Conservation (phyloP, 2,329 filamentous ascomycete genomes). For the Furcasterigmium furcatum region DNA sequence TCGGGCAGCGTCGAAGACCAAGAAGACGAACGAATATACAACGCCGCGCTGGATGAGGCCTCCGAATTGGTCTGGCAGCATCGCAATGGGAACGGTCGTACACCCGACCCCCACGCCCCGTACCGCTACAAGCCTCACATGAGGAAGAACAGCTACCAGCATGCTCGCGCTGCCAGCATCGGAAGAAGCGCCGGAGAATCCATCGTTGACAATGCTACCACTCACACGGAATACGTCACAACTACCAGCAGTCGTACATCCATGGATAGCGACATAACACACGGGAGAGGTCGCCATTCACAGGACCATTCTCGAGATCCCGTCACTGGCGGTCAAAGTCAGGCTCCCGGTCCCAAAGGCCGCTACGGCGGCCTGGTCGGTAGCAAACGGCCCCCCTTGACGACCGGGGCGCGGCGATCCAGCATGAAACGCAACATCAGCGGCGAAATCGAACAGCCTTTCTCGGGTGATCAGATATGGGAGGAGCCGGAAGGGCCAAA, state of each 20-base stretch:
- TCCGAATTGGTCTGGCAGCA: constrained; percentile 78
- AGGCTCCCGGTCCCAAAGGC: no score
- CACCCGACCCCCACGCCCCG: constrained; percentile 57
- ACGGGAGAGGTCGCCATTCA: no score
- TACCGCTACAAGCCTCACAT: constrained; percentile 68
- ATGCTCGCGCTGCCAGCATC: constrained; percentile 59
- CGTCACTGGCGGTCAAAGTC: no score
- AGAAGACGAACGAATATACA: constrained; percentile 61
- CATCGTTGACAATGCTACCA: no score
- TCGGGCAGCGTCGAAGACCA: constrained; percentile 31
- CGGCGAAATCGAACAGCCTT: constrained; percentile 63
- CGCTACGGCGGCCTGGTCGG: no score
- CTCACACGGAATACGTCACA: no score
- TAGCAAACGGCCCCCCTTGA: constrained; percentile 14
- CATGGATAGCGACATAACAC: no score
- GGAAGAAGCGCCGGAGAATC: constrained; percentile 29
- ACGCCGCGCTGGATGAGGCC: constrained; percentile 72
- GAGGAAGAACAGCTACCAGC: constrained; percentile 68
- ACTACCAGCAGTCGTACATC: no score
- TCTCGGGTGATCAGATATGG: constrained; percentile 79
- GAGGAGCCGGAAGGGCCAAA: constrained; percentile 68
- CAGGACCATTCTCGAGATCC: no score
- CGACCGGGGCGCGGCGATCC: constrained; percentile 49
- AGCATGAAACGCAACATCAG: constrained; percentile 69
- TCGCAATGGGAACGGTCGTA: constrained; percentile 58